Conservation (phyloP, 495 filamentous ascomycete genomes). For the Neurospora sp. region DNA sequence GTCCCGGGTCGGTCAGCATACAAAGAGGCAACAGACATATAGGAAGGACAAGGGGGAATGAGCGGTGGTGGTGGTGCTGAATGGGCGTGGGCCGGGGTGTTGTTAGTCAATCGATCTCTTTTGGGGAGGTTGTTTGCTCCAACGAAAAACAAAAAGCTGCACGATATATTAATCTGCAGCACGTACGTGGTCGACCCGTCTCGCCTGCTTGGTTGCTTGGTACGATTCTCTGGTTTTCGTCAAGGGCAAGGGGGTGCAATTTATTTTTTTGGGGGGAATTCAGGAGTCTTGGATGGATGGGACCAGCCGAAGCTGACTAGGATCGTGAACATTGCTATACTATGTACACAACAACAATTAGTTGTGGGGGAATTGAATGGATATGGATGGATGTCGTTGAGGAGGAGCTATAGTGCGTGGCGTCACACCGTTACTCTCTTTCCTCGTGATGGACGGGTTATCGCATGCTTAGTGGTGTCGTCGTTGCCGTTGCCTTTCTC, state of each 20-base stretch:
- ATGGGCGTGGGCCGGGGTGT: constrained; percentile 2
- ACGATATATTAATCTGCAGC: constrained; percentile 16
- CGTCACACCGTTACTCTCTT: background rate
- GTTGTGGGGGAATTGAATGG: background rate
- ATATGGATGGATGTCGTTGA: background rate
- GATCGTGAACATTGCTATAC: background rate
- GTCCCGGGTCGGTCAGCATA: background rate
- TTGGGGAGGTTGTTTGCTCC: constrained; percentile 8
- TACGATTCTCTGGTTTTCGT: background rate
- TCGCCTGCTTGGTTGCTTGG: background rate
- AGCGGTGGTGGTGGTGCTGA: background rate
- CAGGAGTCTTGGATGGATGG: background rate
- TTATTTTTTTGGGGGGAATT: background rate
- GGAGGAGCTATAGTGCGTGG: background rate
- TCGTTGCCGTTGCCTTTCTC: background rate
- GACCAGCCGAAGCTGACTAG: background rate
- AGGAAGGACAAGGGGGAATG: background rate
- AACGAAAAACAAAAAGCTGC: constrained; percentile 7
- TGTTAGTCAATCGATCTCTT: background rate
- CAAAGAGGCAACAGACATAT: background rate
- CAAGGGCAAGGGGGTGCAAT: background rate
- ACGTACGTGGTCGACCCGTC: background rate
- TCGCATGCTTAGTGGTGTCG: background rate
- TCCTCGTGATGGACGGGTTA: background rate
- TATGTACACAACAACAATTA: background rate